Conservation (phyloP, 805 yeast genomes). For the Yamadazyma nakazawae region DNA sequence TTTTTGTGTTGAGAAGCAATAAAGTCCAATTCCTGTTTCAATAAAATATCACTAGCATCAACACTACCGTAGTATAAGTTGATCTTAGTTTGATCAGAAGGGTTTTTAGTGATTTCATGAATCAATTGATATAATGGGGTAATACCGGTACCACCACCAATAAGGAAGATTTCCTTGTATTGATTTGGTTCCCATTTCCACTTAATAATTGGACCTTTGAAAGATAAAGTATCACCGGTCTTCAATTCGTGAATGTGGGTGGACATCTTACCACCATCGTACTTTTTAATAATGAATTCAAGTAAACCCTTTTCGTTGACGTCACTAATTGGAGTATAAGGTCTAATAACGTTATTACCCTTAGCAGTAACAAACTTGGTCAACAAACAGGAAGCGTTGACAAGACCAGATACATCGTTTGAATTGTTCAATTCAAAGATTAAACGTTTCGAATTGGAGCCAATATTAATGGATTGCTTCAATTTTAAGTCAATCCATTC, state of each 20-base stretch:
- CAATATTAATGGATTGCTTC: slow-evolving; percentile 45
- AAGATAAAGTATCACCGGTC: slow-evolving; percentile 75
- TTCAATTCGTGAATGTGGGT: slow-evolving; percentile 67
- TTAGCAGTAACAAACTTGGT: slow-evolving; percentile 79
- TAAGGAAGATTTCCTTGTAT: slow-evolving; percentile 71
- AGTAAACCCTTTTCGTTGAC: slow-evolving; percentile 66
- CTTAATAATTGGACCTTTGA: slow-evolving; percentile 92
- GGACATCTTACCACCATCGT: slow-evolving; percentile 82
- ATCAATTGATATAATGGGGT: slow-evolving; percentile 91
- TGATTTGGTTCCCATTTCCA: slow-evolving; percentile 89
- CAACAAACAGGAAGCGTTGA: slow-evolving; percentile 74
- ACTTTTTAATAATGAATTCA: slow-evolving; percentile 79
- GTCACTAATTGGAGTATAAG: slow-evolving; percentile 83
- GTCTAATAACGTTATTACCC: slow-evolving; percentile 85
- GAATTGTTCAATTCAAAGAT: slow-evolving; percentile 64
- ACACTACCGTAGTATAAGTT: slow-evolving; percentile 77
- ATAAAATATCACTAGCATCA: slow-evolving; percentile 74
- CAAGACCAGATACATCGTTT: slow-evolving; percentile 72
- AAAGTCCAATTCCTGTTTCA: slow-evolving; percentile 73
- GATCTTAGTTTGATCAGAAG: slow-evolving; percentile 86
- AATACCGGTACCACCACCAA: slow-evolving; percentile 97
- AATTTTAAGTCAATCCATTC: slow-evolving; percentile 72
- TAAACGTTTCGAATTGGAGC: slow-evolving; percentile 64
- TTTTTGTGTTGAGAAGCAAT: slow-evolving; percentile 67
- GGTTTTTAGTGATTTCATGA: slow-evolving; percentile 71